Conservation (phyloP, 805 yeast genomes). For the Wickerhamiella galacta region DNA sequence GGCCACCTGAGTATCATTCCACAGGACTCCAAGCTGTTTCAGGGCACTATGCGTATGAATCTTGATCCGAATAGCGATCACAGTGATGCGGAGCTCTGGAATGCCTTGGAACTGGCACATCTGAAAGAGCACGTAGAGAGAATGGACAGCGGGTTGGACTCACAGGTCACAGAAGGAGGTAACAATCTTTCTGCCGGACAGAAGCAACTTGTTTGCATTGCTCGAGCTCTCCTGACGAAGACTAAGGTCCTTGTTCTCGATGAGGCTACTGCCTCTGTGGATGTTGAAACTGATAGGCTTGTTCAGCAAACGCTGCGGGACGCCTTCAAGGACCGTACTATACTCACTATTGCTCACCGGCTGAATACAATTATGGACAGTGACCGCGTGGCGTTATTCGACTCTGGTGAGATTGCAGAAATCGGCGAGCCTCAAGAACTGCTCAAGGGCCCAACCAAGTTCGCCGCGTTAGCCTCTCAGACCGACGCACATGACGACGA, state of each 20-base stretch:
- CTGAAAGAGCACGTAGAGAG: conserved; percentile 44
- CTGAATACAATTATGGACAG: conserved; percentile 74
- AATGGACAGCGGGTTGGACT: conserved; percentile 40
- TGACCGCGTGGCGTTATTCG: conserved; percentile 62
- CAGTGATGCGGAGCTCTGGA: conserved; percentile 71
- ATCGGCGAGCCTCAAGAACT: conserved; percentile 59
- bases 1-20: conserved; percentile 72
- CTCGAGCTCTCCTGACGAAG: conserved; percentile 64
- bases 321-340: conserved; percentile 59
- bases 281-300: conserved; percentile 66
- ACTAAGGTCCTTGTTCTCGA: conserved; percentile 65
- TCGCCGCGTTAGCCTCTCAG: too few species aligned
- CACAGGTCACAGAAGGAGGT: conserved; percentile 58
- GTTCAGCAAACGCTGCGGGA: conserved; percentile 65
- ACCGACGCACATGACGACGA: too few species aligned
- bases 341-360: conserved; percentile 79
- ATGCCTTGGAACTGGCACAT: conserved; percentile 61
- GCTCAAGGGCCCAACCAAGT: conserved; percentile 42
- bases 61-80: conserved; percentile 63
- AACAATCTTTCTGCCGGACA: conserved; percentile 80
- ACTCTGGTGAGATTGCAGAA: conserved; percentile 57
- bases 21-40: conserved; percentile 84
- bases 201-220: conserved; percentile 67
- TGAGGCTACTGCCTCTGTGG: conserved; percentile 85
- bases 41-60: conserved; percentile 72